Conservation (phyloP, 371 early-diverging fungal genomes). For the Lichtheimia ramosa region DNA sequence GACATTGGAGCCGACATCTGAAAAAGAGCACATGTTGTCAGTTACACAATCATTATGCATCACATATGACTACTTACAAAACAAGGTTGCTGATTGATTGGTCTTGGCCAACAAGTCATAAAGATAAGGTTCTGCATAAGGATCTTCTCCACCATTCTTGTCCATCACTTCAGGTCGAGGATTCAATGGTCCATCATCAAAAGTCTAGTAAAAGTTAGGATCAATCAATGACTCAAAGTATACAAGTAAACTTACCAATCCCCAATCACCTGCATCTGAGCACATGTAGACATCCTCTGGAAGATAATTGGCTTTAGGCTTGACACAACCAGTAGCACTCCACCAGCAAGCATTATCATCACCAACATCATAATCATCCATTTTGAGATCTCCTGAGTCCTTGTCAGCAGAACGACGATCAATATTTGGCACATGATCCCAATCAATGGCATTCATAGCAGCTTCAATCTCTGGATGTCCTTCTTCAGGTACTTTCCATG, state of each 20-base stretch:
- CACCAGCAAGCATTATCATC: slow-evolving; percentile 39
- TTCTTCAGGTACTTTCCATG: slow-evolving; percentile 21
- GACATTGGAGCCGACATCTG: slow-evolving; percentile 49
- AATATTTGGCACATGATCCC: slow-evolving; percentile 41
- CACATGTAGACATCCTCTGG: slow-evolving; percentile 44
- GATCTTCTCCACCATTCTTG: slow-evolving; percentile 5
- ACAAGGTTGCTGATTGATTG: slow-evolving; percentile 28
- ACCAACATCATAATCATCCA: slow-evolving; percentile 20
- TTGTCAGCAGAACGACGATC: slow-evolving; percentile 21
- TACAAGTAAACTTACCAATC: slow-evolving; percentile 22
- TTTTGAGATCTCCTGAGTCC: slow-evolving; percentile 15
- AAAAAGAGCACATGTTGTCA: neutral
- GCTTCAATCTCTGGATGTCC: slow-evolving; percentile 35
- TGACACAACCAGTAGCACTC: slow-evolving; percentile 40
- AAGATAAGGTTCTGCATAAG: slow-evolving; percentile 30
- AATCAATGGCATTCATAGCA: slow-evolving; percentile 39
- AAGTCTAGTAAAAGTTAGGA: slow-evolving; percentile 20
- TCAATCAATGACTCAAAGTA: neutral
- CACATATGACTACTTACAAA: slow-evolving; percentile 25
- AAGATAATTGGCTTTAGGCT: slow-evolving; percentile 39
- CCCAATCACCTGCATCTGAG: slow-evolving; percentile 46
- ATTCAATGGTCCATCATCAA: slow-evolving; percentile 37
- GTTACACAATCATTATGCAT: neutral
- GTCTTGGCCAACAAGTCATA: slow-evolving; percentile 24
- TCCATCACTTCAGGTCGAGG: slow-evolving; percentile 12